Evolutionary conservation across 1,139 yeast genomes (phyloP).

Genomic region (Yamadazyma jaroonii): DNA sequence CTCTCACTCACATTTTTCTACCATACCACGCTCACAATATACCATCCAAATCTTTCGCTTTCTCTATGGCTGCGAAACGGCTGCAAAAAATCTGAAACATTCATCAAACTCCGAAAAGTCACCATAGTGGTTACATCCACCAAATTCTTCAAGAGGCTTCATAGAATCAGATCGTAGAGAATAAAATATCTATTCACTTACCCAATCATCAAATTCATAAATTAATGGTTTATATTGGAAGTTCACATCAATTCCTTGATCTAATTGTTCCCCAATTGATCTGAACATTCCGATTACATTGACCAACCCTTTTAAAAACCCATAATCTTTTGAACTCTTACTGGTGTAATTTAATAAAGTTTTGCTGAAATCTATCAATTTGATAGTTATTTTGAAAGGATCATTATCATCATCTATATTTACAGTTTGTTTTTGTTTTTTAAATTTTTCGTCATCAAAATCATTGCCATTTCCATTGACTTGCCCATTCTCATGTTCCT

Average conservation of each 20-base stretch:
- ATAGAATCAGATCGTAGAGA: not conserved
- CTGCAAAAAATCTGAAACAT: too few relatives aligned
- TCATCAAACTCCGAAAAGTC: too few relatives aligned
- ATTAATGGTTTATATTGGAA: not conserved
- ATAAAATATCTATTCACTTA: slow-evolving; percentile 4
- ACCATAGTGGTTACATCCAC: too few relatives aligned
- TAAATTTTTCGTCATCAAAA: not conserved
- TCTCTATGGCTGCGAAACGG: too few relatives aligned
- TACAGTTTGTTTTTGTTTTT: not conserved
- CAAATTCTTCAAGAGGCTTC: too few relatives aligned
- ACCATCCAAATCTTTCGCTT: too few relatives aligned
- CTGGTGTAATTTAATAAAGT: slow-evolving; percentile 27
- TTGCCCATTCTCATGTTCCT: slow-evolving; percentile 32
- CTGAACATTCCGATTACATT: slow-evolving; percentile 65
- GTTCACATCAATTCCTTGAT: not conserved
- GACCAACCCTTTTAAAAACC: slow-evolving; percentile 78
- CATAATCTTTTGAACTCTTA: slow-evolving; percentile 48
- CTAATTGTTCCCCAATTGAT: slow-evolving; percentile 32
- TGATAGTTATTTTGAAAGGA: slow-evolving; percentile 43
- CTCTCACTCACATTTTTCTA: too few relatives aligned
- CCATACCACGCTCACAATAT: too few relatives aligned
- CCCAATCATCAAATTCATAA: slow-evolving; percentile 5
- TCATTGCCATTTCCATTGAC: not conserved
- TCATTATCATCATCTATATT: not conserved
- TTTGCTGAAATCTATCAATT: slow-evolving; percentile 94